phyloP scores from a whole-genome alignment of 495 filamentous ascomycete species.

The Hyaloscypha finlandica region DNA sequence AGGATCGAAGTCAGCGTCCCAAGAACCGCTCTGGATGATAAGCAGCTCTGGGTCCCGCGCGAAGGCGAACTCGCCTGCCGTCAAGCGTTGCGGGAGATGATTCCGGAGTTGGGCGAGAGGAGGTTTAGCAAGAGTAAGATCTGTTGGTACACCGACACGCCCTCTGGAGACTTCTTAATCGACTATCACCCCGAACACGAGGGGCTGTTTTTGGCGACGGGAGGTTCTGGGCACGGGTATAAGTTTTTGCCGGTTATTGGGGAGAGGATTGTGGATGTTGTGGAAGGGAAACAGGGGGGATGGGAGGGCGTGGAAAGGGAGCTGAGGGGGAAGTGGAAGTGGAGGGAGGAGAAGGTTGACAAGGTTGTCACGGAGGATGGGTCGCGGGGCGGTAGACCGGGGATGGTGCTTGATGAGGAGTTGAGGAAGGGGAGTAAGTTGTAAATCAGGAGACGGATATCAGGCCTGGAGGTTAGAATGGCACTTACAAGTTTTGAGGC shows the following conservation, averaged over 20 bases:
- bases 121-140: slow-evolving; percentile 70
- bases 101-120: slow-evolving; percentile 55
- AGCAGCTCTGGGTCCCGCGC: slow-evolving; percentile 43
- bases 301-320: slow-evolving; percentile 38
- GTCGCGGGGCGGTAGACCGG: slow-evolving; percentile 58
- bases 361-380: slow-evolving; percentile 62
- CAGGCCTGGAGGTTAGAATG: too few species aligned
- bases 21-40: slow-evolving; percentile 21
- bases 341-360: slow-evolving; percentile 49
- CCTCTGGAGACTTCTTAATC: slow-evolving; percentile 78
- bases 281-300: slow-evolving; percentile 53
- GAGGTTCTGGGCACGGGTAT: slow-evolving; percentile 84
- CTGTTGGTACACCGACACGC: slow-evolving; percentile 90
- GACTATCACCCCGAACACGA: slow-evolving; percentile 69
- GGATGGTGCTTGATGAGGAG: slow-evolving; percentile 56
- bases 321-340: slow-evolving; percentile 68
- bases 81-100: slow-evolving; percentile 57
- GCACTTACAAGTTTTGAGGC: not conserved
- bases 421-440: slow-evolving; percentile 36
- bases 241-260: slow-evolving; percentile 90
- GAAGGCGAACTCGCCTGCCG: slow-evolving; percentile 67
- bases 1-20: slow-evolving; percentile 29
- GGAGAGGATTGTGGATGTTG: slow-evolving; percentile 69
- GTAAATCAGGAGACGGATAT: not conserved
- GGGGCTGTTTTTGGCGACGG: slow-evolving; percentile 77